phyloP scores from a whole-genome alignment of 805 yeast species.

The Tetrapisispora namnaoensis region DNA sequence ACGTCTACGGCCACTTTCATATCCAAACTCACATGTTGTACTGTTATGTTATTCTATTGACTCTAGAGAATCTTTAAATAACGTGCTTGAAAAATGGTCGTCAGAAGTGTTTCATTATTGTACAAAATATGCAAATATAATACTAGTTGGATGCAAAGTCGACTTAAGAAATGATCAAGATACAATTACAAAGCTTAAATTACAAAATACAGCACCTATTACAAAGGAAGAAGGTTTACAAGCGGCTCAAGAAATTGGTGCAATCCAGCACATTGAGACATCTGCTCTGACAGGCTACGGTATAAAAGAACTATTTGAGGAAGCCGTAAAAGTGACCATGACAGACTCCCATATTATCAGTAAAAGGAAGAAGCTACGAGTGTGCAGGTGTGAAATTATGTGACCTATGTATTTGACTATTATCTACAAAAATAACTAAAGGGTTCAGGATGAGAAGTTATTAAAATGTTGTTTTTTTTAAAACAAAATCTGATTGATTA shows the following conservation, averaged over 20 bases:
- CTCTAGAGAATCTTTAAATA: slow-evolving; percentile 83
- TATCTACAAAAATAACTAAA: neutral
- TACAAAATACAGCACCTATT: slow-evolving; percentile 71
- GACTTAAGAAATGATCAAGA: slow-evolving; percentile 78
- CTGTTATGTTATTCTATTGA: slow-evolving; percentile 85
- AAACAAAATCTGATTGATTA: too few species aligned
- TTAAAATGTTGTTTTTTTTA: too few species aligned
- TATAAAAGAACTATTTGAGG: slow-evolving; percentile 85
- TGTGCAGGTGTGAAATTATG: neutral
- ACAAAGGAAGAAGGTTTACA: slow-evolving; percentile 74
- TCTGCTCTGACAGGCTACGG: slow-evolving; percentile 87
- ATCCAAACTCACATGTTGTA: slow-evolving; percentile 87
- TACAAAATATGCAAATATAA: slow-evolving; percentile 77
- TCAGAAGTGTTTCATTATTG: slow-evolving; percentile 89
- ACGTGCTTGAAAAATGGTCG: slow-evolving; percentile 93
- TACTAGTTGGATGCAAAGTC: slow-evolving; percentile 82
- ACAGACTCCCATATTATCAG: neutral
- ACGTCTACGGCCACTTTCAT: slow-evolving; percentile 80
- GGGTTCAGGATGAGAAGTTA: too few species aligned
- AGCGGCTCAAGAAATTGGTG: slow-evolving; percentile 83
- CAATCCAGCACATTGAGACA: slow-evolving; percentile 78
- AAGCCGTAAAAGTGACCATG: slow-evolving; percentile 80
- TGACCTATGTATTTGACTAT: neutral
- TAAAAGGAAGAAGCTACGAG: neutral
- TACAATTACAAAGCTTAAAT: slow-evolving; percentile 63